Evolutionary conservation across 1,284 basidiomycete species (phyloP), one percentile per base, ranked within the genome.

Genomic region (Ustilago crameri): DNA sequence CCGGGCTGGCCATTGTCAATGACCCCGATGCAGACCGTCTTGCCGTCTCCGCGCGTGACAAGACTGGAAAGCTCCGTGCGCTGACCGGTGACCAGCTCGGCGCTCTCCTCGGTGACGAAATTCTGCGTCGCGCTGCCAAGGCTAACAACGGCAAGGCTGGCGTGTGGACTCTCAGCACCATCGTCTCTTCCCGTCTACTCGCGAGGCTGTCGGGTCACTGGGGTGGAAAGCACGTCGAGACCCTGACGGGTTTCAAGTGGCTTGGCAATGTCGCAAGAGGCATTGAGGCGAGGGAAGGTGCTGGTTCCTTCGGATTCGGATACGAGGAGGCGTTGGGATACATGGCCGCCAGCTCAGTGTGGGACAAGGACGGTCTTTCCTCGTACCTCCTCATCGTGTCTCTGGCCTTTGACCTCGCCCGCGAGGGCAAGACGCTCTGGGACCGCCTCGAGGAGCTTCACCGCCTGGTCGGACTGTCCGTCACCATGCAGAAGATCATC

Each of bases 281-380:
- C 12, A 67, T 76, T 20, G 59, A 74, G 23, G 64, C 54, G 1
- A 47, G 66, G 1, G 51, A 74, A 37, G 76, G 75, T 30, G 43
- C 55, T 4, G 64, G 73, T 3, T 54, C 67, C 10, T 79, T 79
- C 49, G 64, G 62, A 2, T 78, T 78, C 27, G 78, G 74, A 5
- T 79, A 79, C 65, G 78, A 79, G 37, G 78, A 79, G 35, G 78
- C 78, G n/a, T 57, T 79, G 3, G 78, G 78, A 0, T 79, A 79
- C 69, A 78, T 79, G 74, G 74, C 66, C 23, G 56, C 63, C 12
- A 65, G 58, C 44, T 59, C 64, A 10, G 78, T 79, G 0, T 78
- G 74, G 73, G 78, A 79, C 65, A 79, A 79, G 52, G 78, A 79
- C 42, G 78, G 78, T 9, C 71, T 79, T 9, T 76, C 75, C 8